Base-by-base conservation (phyloP, 2,329 filamentous ascomycete genomes). In the Calonectria pauciramosa region DNA sequence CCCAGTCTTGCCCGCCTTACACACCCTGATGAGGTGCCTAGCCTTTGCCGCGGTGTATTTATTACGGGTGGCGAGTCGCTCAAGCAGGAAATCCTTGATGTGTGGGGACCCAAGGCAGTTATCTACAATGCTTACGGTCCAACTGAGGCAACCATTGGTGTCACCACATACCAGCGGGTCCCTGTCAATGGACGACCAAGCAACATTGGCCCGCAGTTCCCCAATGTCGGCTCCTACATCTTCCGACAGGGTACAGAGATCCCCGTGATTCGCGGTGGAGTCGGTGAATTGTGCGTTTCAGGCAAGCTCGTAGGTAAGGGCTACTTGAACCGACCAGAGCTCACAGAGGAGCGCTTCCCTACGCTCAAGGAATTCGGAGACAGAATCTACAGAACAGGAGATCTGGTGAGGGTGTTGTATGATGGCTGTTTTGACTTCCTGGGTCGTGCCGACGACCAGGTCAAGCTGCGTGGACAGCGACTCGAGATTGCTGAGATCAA, bases 81-180 rank as follows among this genome's bases (percentile, higher is more conserved):
- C 23, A 96, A 95, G 79, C 95, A 97, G 81, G 96, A 98, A 76
- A 97, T 98, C 63, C 87, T 98, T 2, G 94, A 98, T 79, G 90
- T 89, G 0, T 98, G 96, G 96, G 96, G 96, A 0, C 89, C 93
- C 0, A 90, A 93, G 71, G 89, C 89, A 1, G 95, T 96, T 54
- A 96, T 99, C 18, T 96, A 98, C 87, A 98, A 98, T 80, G 96
- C 95, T 3, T 95, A 98, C 77, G 96, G 96, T 0, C 96, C 96
- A 1, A 98, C 96, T 0, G 96, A 98, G 83, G 94, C 95, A 0
- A 98, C 96, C 0, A 98, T 98, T 76, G 96, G 96, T 7, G 94
- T 96, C 44, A 98, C 96, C 0, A 97, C 97, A 90, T 96, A 94
- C 79, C 93, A 93, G n/a, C 90, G 94, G 41, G 95, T 98, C 10